Evolutionary conservation across 1,284 basidiomycete genomes (phyloP), one percentile per base, ranked within the genome.

Genomic region (Anthracocystis walkeri): DNA sequence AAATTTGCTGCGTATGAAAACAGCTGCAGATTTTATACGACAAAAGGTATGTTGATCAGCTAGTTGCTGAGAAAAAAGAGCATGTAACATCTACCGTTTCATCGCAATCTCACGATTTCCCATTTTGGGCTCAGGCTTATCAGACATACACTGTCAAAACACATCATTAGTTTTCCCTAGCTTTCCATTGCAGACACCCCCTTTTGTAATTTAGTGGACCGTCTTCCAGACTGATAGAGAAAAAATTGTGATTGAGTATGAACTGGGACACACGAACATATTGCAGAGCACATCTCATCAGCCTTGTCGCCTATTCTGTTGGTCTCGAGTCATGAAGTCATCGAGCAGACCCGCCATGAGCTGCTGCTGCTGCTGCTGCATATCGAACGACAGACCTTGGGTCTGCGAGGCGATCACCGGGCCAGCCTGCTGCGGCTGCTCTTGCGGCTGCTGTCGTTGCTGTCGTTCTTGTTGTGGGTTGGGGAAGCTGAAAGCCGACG

Each of bases 321-420:
- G 56, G 16, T 58, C 56, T 10, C 53, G 65, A 5, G 41, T 10
- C 44, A 67, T 61, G 18, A 62, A 58, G 18, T 58, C 42, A 8
- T 42, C 33, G n/a, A 68, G 21, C 2, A 68, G 41, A 2, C 56
- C 65, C 2, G 59, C 60, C 35, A 63, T 49, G 45, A 52, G 38
- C 50, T 40, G 53, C 50, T 31, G 52, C 21, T 31, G 52, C 21
- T 53, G 55, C 10, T 62, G 58, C 21, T 55, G 49, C 3, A 61
- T 23, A 7, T 58, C 20, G 16, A 48, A 48, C 20, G 44, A 11
- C 38, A 33, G 12, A 2, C 16, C 23, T 33, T 44, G 58, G 2
- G 45, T 23, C 12, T 42, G 50, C 1, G 42, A 29, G 2, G 38
- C 27, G 18, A 44, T 44, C 21, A 12, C 27, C 18, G 57, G 27